Evolutionary conservation across 2,329 filamentous ascomycete species (phyloP), one percentile per base, ranked within the genome.

Genomic region (Sarocladium oryzae): DNA sequence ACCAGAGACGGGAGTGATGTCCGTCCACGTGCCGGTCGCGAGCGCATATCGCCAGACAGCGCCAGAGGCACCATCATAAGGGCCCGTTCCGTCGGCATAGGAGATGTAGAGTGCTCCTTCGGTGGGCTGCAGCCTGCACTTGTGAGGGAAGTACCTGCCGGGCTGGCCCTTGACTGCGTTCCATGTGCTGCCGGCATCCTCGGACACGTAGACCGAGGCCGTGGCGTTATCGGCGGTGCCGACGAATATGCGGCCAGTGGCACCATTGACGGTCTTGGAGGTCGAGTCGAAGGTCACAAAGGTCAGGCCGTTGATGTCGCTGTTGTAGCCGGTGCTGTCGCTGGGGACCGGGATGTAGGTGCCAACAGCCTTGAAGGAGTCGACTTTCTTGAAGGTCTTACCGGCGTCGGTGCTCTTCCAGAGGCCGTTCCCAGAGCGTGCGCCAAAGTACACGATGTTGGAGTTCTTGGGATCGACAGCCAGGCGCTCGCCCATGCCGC

Each of bases 381-480:
- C 63, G 2, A 82, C 78, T 54, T 79, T 77, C 21, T 61, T 57
- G 61, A 78, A 82, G 10, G 72, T 77, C 23, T 60, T 70, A n/a
- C 78, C 79, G 11, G 71, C 74, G 55, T 83, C 75, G 3, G 72
- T 76, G 51, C 75, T 79, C 62, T 77, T 80, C 72, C 76, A 82
- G 2, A 83, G 66, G 2, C 79, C 79, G 30, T 82, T 74, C 5
- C 78, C 79, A 53, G 76, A 81, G 38, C 79, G 71, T 1, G 79
- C 77, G 2, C 79, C 79, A 52, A 81, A 80, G 60, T 78, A 82
- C 21, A 82, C 58, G 53, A 81, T 76, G 24, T 76, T 70, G 33
- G 77, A 74, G 57, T 79, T 77, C 41, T 75, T 71, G 2, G 79
- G 79, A 57, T 82, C 79, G 8, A 82, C 71, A 2, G 77, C 78